Conservation (phyloP, 2,329 filamentous ascomycete genomes). For the Coniochaeta pulveracea region DNA sequence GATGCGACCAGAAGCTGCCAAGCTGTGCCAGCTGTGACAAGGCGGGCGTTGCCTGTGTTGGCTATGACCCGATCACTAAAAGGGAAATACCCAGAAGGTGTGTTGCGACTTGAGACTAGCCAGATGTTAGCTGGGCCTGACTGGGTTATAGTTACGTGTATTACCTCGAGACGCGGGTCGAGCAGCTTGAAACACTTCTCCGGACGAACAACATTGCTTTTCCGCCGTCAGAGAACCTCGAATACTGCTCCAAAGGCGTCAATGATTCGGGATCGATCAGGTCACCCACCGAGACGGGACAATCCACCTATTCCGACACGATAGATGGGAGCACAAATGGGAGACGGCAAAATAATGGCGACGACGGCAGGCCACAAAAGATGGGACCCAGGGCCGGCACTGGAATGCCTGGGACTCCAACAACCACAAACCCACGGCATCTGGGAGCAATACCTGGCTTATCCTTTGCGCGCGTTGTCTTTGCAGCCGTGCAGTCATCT, state of each 20-base stretch:
- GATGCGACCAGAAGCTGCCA: slow-evolving; percentile 86
- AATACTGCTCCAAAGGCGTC: slow-evolving; percentile 42
- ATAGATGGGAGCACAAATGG: slow-evolving; percentile 11
- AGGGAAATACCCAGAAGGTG: slow-evolving; percentile 87
- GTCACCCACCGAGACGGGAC: slow-evolving; percentile 20
- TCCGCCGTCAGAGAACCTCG: slow-evolving; percentile 59
- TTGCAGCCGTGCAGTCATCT: slow-evolving; percentile 76
- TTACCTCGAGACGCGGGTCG: slow-evolving; percentile 80
- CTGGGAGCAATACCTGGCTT: slow-evolving; percentile 82
- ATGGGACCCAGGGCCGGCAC: slow-evolving; percentile 46
- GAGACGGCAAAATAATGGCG: slow-evolving; percentile 36
- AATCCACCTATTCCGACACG: slow-evolving; percentile 20
- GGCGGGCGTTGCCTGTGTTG: slow-evolving; percentile 81
- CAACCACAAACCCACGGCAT: slow-evolving; percentile 67
- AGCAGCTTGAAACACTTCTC: slow-evolving; percentile 71
- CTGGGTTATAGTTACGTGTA: slow-evolving; percentile 63
- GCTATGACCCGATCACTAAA: slow-evolving; percentile 94
- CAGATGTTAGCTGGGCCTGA: slow-evolving; percentile 5
- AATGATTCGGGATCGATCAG: slow-evolving; percentile 21
- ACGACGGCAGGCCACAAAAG: slow-evolving; percentile 49
- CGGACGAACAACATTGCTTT: slow-evolving; percentile 58
- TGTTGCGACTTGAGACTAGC: too few species aligned
- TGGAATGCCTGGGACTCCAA: slow-evolving; percentile 17
- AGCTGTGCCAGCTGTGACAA: slow-evolving; percentile 89
- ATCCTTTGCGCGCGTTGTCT: slow-evolving; percentile 87